Base-by-base conservation (phyloP, 192 early-diverging fungal genomes). In the Gaertneriomyces sp. region DNA sequence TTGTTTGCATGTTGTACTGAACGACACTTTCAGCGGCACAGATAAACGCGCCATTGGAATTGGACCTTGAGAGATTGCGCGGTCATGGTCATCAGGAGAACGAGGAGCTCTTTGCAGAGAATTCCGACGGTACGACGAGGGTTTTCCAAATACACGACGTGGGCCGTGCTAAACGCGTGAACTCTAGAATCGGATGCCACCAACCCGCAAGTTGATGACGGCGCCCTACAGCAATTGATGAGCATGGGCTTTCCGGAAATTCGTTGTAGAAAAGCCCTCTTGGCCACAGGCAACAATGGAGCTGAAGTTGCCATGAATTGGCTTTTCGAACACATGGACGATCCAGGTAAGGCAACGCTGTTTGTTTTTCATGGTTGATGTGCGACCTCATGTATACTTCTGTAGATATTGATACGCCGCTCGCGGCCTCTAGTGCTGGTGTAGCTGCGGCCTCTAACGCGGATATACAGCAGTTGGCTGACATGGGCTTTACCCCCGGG, bases 261-360 rank as follows among this genome's bases (percentile, higher is more conserved):
- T 52, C 80, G 93, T 51, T 91, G 90, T 63, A 84, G 85, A 54
- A 91, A 90, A 66, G 96, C 95, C 0, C 71, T 98, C 42, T 69
- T 87, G 44, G 81, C 78, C 20, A 95, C 93, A 4, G 92, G 90
- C 14, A 89, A 93, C 54, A 76, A 81, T 42, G 92, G 88, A 11
- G 79, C 87, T 6, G 93, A 96, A 60, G 73, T 79, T 5, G 96
- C 95, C 3, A 93, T 95, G 90, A 87, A 86, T 67, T 98, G 95
- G 95, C 63, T 98, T 25, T 91, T 97, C 79, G 91, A 93, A 72
- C 93, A 96, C 64, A 95, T 96, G 91, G 96, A 99, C 33, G 96
- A 98, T 78, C 82, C 94, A 40, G 88, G 91, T 84, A 81, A 25
- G 17, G n/a, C 8, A 4, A 44, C 39, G 40, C 12, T 14, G 39